Evolutionary conservation across 495 filamentous ascomycete species (phyloP).

Genomic region (Schizothecium vesticola): DNA sequence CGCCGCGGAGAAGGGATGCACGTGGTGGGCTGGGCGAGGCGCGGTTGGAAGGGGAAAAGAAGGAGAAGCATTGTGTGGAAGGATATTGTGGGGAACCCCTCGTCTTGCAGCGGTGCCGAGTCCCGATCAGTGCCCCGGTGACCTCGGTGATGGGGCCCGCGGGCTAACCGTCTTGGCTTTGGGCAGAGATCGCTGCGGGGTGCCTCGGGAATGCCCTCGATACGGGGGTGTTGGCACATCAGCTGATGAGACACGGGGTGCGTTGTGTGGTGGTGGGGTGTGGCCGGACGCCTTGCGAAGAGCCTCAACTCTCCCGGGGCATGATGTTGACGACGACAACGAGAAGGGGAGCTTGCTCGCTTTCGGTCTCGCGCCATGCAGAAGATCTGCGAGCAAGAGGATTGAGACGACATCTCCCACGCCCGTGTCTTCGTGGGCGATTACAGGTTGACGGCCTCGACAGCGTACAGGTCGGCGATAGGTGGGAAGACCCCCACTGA

Average conservation of each 20-base stretch:
- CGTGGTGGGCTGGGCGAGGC: not conserved
- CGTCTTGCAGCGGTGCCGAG: not conserved
- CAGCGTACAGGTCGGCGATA: not conserved
- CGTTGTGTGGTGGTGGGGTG: not conserved
- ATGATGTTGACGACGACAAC: not conserved
- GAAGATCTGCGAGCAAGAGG: not conserved
- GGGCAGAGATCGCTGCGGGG: not conserved
- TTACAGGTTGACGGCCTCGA: not conserved
- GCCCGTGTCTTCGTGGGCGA: not conserved
- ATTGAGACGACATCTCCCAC: not conserved
- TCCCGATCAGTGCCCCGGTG: not conserved
- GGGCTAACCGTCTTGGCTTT: not conserved
- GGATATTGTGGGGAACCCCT: not conserved
- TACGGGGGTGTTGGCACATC: not conserved
- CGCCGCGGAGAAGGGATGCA: not conserved
- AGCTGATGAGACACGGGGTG: not conserved
- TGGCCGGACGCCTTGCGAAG: not conserved
- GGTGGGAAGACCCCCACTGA: not conserved
- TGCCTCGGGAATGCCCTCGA: not conserved
- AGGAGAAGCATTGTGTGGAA: not conserved
- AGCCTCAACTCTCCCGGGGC: not conserved
- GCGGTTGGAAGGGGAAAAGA: not conserved
- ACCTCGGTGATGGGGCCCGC: not conserved
- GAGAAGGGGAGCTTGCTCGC: not conserved
- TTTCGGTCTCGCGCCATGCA: not conserved